These are phyloP conservation scores for Sporobolomyces phaffii DNA, from an alignment of 768 basidiomycete species.

Conservation along the genomic window DNA sequence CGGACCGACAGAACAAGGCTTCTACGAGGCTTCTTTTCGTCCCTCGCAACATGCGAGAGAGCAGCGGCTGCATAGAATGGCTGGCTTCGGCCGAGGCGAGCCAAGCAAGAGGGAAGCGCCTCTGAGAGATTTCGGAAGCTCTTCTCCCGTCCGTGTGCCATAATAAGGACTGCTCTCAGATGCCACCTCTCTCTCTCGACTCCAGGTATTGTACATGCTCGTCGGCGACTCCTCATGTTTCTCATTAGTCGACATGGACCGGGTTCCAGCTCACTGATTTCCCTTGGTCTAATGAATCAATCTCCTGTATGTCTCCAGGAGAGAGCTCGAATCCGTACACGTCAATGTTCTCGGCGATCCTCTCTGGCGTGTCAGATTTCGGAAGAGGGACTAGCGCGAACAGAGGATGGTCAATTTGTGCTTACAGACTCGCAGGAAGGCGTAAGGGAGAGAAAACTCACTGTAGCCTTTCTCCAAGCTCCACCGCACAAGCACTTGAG, in stretches of 20 bases:
- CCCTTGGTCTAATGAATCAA: constrained; percentile 69
- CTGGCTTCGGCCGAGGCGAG: too few relatives aligned
- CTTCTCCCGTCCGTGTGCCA: too few relatives aligned
- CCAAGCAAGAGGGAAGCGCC: too few relatives aligned
- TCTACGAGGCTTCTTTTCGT: too few relatives aligned
- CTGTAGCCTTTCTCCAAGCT: constrained; percentile 49
- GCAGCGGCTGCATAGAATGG: too few relatives aligned
- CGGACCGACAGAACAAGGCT: too few relatives aligned
- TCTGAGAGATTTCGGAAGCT: too few relatives aligned
- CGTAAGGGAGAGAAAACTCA: neutral
- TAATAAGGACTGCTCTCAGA: too few relatives aligned
- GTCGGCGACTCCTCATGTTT: too few relatives aligned
- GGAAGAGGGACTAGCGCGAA: constrained; percentile 59
- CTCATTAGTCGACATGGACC: constrained; percentile 36
- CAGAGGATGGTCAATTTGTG: neutral
- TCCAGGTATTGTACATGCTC: too few relatives aligned
- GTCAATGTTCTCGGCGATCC: constrained; percentile 62
- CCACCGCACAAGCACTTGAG: constrained; percentile 52
- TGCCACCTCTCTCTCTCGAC: too few relatives aligned
- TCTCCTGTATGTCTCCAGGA: constrained; percentile 58
- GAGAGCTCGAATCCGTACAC: constrained; percentile 69
- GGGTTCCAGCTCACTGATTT: constrained; percentile 79
- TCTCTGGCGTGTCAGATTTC: constrained; percentile 64
- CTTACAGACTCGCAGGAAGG: neutral
- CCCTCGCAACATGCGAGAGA: too few relatives aligned